Evolutionary conservation across 2,329 filamentous ascomycete genomes (phyloP).

Genomic region (Dactylellina leptospora): DNA sequence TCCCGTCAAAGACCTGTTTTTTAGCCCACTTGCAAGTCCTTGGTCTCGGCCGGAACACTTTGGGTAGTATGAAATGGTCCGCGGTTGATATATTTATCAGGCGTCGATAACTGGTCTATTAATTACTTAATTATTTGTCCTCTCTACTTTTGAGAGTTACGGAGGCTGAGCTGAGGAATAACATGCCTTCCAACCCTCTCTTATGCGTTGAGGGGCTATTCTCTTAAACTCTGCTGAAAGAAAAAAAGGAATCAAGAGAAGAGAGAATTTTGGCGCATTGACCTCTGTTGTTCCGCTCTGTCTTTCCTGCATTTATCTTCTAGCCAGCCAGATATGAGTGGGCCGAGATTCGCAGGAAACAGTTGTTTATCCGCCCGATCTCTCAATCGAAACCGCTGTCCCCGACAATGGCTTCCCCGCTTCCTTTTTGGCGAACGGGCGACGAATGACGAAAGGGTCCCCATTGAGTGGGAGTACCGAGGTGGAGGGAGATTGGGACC

Average conservation of each 20-base stretch:
- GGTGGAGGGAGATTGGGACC: neutral
- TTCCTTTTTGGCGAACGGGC: conserved; percentile 24
- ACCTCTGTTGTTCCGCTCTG: conserved; percentile 29
- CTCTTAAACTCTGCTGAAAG: neutral
- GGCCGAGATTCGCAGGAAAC: conserved; percentile 15
- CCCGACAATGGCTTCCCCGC: conserved; percentile 38
- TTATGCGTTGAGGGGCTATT: no score
- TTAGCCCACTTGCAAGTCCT: no score
- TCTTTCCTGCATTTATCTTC: conserved; percentile 1
- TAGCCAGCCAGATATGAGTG: neutral
- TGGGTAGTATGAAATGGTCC: no score
- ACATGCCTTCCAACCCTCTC: no score
- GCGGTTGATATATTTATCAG: no score
- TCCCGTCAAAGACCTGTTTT: no score
- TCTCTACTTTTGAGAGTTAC: no score
- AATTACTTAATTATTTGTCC: no score
- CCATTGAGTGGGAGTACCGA: conserved; percentile 4
- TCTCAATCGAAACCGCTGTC: conserved; percentile 7
- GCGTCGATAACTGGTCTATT: no score
- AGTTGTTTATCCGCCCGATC: conserved; percentile 38
- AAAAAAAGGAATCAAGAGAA: no score
- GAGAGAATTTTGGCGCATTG: conserved; percentile 36
- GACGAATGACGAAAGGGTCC: conserved; percentile 35
- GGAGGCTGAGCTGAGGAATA: no score
- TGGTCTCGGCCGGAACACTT: no score